These are phyloP conservation scores for Spiraea crenata DNA, from an alignment of 331 rosid genomes.

Conservation along the genomic window DNA sequence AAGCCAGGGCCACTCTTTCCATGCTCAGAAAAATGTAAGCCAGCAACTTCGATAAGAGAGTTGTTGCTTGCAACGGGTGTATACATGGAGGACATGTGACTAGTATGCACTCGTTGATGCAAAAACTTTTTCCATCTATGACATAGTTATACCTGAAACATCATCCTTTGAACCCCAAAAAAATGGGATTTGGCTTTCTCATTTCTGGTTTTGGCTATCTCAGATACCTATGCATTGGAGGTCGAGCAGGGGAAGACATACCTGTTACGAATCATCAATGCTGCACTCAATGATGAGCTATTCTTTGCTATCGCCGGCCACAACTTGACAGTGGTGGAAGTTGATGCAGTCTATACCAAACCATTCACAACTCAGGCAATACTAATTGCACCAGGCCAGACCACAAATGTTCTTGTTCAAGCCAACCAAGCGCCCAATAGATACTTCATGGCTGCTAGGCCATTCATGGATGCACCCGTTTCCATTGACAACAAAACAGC, in stretches of 20 bases:
- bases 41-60: neutral
- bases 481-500: slow-evolving; percentile 33
- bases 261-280: slow-evolving; percentile 29
- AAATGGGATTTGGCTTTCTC: neutral
- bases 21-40: slow-evolving; percentile 34
- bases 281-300: slow-evolving; percentile 39
- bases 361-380: slow-evolving; percentile 36
- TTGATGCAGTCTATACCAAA: slow-evolving; percentile 39
- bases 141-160: neutral
- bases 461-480: slow-evolving; percentile 35
- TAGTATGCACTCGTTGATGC: neutral
- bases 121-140: too few relatives aligned
- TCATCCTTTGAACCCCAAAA: too few relatives aligned
- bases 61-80: neutral
- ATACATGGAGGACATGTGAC: neutral
- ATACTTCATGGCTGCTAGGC: slow-evolving; percentile 36
- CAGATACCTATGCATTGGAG: slow-evolving; percentile 32
- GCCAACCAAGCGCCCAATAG: slow-evolving; percentile 27
- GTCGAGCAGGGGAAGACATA: slow-evolving; percentile 35
- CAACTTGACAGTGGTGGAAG: slow-evolving; percentile 34
- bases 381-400: slow-evolving; percentile 40
- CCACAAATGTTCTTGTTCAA: slow-evolving; percentile 35
- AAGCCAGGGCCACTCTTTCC: slow-evolving; percentile 44
- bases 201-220: neutral
- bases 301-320: slow-evolving; percentile 40